phyloP scores from a whole-genome alignment of 768 basidiomycete genomes.

The Baorangia bicolor region DNA sequence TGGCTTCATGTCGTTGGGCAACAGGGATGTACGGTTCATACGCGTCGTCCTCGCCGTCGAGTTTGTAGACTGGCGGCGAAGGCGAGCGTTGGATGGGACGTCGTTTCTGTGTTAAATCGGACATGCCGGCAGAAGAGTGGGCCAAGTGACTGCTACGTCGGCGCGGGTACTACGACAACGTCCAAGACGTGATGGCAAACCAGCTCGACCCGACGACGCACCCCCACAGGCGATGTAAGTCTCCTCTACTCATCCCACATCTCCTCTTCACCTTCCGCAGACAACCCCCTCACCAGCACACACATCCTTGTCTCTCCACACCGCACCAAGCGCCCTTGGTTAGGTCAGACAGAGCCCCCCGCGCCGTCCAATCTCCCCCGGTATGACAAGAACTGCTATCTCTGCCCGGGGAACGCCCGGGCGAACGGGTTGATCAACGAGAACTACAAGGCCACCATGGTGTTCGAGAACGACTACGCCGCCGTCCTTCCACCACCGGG shows the following conservation, averaged over 20 bases:
- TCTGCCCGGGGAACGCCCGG: conserved; percentile 83
- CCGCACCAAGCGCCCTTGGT: conserved; percentile 88
- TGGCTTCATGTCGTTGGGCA: conserved; percentile 77
- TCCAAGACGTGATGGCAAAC: conserved; percentile 16
- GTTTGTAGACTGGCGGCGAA: conserved; percentile 55
- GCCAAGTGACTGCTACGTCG: not conserved
- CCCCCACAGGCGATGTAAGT: conserved; percentile 70
- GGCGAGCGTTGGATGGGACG: conserved; percentile 55
- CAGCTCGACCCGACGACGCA: conserved; percentile 61
- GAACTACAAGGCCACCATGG: conserved; percentile 60
- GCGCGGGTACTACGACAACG: too few relatives aligned
- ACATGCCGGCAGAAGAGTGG: conserved; percentile 18
- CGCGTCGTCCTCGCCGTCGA: conserved; percentile 59
- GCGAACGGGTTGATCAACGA: conserved; percentile 72
- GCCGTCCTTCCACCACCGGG: conserved; percentile 68
- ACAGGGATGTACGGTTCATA: conserved; percentile 90
- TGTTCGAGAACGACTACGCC: conserved; percentile 83
- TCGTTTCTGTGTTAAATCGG: conserved; percentile 43
- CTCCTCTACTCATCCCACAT: not conserved
- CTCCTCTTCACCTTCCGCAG: conserved; percentile 38
- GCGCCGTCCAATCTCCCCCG: conserved; percentile 50
- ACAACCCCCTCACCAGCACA: conserved; percentile 77
- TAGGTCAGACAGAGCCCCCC: conserved; percentile 77
- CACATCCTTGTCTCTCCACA: conserved; percentile 87
- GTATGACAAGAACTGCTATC: conserved; percentile 76